A percentile compares a stretch with the other conserved stretches of the same genome.
Evolutionary conservation across 768 basidiomycete species (phyloP).

Genomic region (Mycena indigotica): DNA sequence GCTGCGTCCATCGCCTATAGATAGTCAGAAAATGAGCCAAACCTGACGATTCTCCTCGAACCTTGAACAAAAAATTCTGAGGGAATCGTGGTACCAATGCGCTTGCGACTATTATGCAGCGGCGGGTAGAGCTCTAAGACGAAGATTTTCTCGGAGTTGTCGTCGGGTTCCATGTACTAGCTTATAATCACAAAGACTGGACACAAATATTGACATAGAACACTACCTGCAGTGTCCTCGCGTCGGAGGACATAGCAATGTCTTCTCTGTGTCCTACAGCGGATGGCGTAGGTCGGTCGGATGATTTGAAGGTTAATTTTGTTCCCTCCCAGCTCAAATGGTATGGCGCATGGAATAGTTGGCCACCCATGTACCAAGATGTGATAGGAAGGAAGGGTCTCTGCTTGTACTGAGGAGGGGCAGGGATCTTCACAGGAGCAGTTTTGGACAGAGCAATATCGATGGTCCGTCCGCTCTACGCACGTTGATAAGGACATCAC

Average conservation of each 20-base stretch:
- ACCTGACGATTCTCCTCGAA: too few relatives aligned
- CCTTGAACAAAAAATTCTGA: too few relatives aligned
- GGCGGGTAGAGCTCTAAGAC: slow-evolving; percentile 11
- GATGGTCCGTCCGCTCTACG: neutral
- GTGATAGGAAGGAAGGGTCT: slow-evolving; percentile 22
- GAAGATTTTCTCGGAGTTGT: slow-evolving; percentile 3
- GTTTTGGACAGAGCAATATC: neutral
- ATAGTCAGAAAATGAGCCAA: too few relatives aligned
- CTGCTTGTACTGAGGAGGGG: neutral
- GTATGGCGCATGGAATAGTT: slow-evolving; percentile 16
- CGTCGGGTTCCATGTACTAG: slow-evolving; percentile 5
- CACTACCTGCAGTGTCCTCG: neutral
- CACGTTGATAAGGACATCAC: neutral
- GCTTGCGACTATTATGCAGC: too few relatives aligned
- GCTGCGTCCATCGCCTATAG: too few relatives aligned
- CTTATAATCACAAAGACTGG: too few relatives aligned
- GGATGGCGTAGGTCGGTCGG: slow-evolving; percentile 1
- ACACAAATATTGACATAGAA: neutral
- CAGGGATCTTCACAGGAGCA: neutral
- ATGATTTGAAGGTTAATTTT: slow-evolving; percentile 8
- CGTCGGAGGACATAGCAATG: slow-evolving; percentile 1
- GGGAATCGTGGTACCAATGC: too few relatives aligned
- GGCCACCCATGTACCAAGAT: slow-evolving; percentile 29
- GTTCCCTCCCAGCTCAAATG: slow-evolving; percentile 4
- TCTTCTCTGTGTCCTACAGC: slow-evolving; percentile 9